These are phyloP conservation scores for Asterella californica DNA, from an alignment of 225 moss, liverwort and hornwort species.

Conservation along the genomic window DNA sequence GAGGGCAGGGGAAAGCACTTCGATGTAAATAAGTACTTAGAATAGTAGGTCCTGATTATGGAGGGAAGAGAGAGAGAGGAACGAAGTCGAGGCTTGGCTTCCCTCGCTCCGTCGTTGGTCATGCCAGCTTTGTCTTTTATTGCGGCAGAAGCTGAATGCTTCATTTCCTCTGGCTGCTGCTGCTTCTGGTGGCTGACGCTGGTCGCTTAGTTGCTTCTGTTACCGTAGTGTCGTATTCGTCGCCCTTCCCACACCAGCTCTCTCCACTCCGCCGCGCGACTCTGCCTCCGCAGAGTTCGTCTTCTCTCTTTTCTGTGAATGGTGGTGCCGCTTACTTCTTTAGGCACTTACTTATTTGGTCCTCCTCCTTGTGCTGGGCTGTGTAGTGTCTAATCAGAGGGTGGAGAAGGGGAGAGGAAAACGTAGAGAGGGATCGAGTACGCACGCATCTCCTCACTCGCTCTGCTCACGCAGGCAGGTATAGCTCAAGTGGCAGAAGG, in stretches of 20 bases:
- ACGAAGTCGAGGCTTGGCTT: too few relatives aligned
- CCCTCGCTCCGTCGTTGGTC: neutral
- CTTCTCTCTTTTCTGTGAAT: neutral
- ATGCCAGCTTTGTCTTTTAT: neutral
- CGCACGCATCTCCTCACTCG: neutral
- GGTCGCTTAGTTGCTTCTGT: neutral
- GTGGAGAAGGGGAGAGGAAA: neutral
- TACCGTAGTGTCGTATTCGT: neutral
- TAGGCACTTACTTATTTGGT: neutral
- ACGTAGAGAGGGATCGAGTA: neutral
- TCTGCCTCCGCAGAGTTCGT: neutral
- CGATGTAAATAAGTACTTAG: neutral
- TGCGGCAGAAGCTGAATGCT: neutral
- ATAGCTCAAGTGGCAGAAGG: neutral
- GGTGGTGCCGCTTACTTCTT: neutral
- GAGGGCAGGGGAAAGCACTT: too few relatives aligned
- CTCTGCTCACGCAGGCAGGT: neutral
- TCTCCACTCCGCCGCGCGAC: too few relatives aligned
- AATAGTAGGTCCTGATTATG: neutral
- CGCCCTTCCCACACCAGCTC: neutral
- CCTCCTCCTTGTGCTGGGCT: neutral
- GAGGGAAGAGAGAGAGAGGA: too few relatives aligned
- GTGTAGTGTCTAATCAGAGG: neutral
- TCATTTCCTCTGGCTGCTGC: neutral
- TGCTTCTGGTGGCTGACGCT: slow-evolving; percentile 1